These are phyloP conservation scores for Lentinus polychrous DNA, from an alignment of 1,284 basidiomycete species.

Conservation along the genomic window DNA sequence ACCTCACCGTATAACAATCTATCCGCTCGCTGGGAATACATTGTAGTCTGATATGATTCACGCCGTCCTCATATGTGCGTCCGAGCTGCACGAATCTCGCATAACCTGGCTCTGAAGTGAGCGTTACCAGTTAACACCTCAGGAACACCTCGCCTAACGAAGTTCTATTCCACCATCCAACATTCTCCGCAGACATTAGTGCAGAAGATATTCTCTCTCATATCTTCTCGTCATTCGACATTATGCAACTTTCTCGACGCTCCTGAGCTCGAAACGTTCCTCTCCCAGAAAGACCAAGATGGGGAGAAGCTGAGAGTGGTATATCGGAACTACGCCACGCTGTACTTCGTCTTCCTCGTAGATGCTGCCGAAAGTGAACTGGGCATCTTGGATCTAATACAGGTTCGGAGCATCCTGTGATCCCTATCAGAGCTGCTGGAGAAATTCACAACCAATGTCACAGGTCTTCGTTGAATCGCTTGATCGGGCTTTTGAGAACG, in stretches of 20 bases:
- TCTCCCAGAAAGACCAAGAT: constrained; percentile 49
- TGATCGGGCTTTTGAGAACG: constrained; percentile 95
- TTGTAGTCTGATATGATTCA: constrained; percentile 64
- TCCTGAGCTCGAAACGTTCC: constrained; percentile 77
- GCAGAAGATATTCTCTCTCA: constrained; percentile 80
- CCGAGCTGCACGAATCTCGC: constrained; percentile 1
- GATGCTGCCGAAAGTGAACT: constrained; percentile 94
- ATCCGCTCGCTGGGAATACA: too few species aligned
- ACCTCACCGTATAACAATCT: too few species aligned
- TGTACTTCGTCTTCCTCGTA: constrained; percentile 97
- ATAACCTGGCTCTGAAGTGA: constrained; percentile 9
- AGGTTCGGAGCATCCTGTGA: constrained; percentile 47
- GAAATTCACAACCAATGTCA: neutral
- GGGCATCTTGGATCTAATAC: constrained; percentile 94
- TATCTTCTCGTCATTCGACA: constrained; percentile 68
- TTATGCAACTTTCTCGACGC: constrained; percentile 94
- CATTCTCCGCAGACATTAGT: constrained; percentile 70
- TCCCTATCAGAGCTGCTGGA: neutral
- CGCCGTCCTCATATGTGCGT: constrained; percentile 67
- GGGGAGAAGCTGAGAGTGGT: constrained; percentile 69
- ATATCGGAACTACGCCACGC: constrained; percentile 86
- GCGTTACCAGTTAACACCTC: constrained; percentile 68
- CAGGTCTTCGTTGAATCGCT: constrained; percentile 96
- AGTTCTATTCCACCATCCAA: constrained; percentile 89
- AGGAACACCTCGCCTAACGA: constrained; percentile 88